These are phyloP conservation scores for Lachancea fermentati DNA, from an alignment of 805 yeast species.

Conservation along the genomic window DNA sequence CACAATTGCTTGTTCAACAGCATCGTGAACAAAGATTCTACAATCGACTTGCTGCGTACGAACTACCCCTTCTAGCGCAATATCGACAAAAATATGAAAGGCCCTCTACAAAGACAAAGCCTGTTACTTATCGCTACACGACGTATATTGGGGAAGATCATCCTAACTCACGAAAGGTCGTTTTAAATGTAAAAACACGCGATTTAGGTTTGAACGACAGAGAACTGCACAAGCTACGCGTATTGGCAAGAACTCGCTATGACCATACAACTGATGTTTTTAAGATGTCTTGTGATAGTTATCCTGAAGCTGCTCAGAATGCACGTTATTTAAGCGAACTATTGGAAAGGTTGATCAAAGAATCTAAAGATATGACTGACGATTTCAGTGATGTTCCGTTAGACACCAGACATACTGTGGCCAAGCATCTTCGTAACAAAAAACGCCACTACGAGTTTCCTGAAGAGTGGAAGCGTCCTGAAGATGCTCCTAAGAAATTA, in stretches of 20 bases:
- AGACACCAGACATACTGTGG: constrained; percentile 63
- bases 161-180: constrained; percentile 57
- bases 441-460: constrained; percentile 54
- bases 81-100: constrained; percentile 65
- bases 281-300: constrained; percentile 59
- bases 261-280: constrained; percentile 54
- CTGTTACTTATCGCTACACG: constrained; percentile 64
- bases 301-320: constrained; percentile 79
- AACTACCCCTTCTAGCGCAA: constrained; percentile 77
- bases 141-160: constrained; percentile 68
- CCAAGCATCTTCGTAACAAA: constrained; percentile 40
- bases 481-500: constrained; percentile 55
- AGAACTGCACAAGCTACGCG: constrained; percentile 67
- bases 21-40: constrained; percentile 72
- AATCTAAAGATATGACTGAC: constrained; percentile 57
- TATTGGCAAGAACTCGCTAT: constrained; percentile 75
- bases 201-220: constrained; percentile 48
- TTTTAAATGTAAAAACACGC: constrained; percentile 45
- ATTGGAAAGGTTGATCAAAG: constrained; percentile 54
- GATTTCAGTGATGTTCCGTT: constrained; percentile 74
- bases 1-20: constrained; percentile 64
- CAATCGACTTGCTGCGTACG: constrained; percentile 84
- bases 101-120: constrained; percentile 38
- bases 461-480: constrained; percentile 69
- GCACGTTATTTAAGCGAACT: constrained; percentile 65